Conservation (phyloP, 306 rosid genomes). For the Oemleria cerasiformis region DNA sequence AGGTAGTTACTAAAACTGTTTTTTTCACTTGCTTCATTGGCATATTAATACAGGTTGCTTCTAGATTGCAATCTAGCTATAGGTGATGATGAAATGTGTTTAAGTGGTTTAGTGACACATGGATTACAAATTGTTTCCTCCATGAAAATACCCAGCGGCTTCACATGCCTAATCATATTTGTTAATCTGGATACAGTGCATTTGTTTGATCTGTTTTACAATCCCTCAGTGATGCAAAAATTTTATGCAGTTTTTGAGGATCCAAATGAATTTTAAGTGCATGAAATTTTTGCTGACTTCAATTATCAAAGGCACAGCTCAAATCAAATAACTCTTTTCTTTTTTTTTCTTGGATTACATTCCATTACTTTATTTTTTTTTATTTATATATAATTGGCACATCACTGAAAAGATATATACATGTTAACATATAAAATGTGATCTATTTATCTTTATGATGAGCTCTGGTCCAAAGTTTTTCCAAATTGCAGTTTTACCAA, state of each 20-base stretch:
- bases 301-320: background rate
- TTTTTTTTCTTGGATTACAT: background rate
- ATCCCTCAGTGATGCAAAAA: background rate
- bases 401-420: background rate
- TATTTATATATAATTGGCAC: background rate
- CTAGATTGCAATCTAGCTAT: background rate
- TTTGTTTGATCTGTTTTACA: slow-evolving; percentile 2
- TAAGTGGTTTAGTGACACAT: background rate
- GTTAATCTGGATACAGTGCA: background rate
- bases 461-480: background rate
- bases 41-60: background rate
- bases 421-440: too few species aligned
- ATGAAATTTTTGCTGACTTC: background rate
- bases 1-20: background rate
- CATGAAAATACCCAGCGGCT: background rate
- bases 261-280: background rate
- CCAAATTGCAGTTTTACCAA: background rate
- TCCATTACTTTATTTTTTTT: background rate
- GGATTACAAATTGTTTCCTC: background rate
- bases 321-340: background rate
- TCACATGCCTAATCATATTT: background rate
- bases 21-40: background rate
- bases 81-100: slow-evolving; percentile 3
- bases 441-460: background rate
- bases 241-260: background rate